Evolutionary conservation across 2,329 filamentous ascomycete genomes (phyloP), one percentile per base, ranked within the genome.

Genomic region (Pseudonectria foliicola): DNA sequence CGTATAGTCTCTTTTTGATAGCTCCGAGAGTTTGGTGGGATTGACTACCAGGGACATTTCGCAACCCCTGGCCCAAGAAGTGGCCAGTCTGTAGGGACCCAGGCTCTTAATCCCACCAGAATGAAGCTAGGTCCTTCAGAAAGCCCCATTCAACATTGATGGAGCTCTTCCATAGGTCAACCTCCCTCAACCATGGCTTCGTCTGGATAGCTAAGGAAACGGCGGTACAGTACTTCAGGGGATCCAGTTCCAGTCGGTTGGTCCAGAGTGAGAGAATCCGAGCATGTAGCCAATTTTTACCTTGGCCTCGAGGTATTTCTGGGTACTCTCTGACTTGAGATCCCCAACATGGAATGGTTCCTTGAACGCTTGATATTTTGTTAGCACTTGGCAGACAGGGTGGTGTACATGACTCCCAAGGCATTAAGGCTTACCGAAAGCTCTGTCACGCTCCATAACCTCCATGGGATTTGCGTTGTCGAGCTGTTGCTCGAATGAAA

Each of bases 151-250:
- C 46, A 7, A 55, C 50, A 27, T 56, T 52, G 1, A 55, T 34
- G 16, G 55, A 56, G 23, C 51, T 55, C 49, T 55, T 54, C 44
- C 45, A 54, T 7, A 54, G 7, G 11, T 56, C 50, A 31, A 55
- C 29, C 8, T 56, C 51, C 2, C 46, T 42, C 10, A 53, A 13
- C 48, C 53, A 56, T 10, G 52, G 48, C 41, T 49, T 56, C 12
- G 49, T 55, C 38, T 55, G 51, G 1, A 56, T 23, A 0, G 46
- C 47, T 47, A 56, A 55, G 7, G 44, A 42, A 6, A 50, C 52
- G 8, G 45, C 47, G 4, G 43, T 51, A 12, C 40, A 48, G 4
- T 36, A 35, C 31, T 38, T 55, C 3, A 56, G 27, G 25, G 56
- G 13, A 2, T 54, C 51, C 4, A 34, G 18, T 1, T 18, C 52